A percentile compares a stretch with the other conserved stretches of the same genome.
Evolutionary conservation across 202 grass and related monocot species (phyloP).

Genomic region (Panicum virgatum): DNA sequence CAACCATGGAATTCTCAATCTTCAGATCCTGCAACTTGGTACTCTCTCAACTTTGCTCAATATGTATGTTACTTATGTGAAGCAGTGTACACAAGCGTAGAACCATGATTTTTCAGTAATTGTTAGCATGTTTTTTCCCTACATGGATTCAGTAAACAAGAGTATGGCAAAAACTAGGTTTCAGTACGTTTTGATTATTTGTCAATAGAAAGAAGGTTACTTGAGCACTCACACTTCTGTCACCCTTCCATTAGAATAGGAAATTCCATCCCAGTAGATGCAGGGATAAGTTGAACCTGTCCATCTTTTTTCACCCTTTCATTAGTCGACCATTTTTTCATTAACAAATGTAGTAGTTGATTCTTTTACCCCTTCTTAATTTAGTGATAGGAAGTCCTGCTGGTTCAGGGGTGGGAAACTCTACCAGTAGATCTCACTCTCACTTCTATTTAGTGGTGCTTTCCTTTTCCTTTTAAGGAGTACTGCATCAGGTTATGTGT

Average conservation of each 20-base stretch:
- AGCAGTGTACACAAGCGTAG: no score
- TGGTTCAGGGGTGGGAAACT: neutral
- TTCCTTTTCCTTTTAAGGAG: no score
- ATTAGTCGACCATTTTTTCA: slow-evolving; percentile 32
- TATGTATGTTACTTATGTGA: no score
- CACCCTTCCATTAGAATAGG: slow-evolving; percentile 62
- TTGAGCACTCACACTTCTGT: no score
- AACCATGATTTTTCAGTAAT: no score
- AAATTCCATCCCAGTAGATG: slow-evolving; percentile 79
- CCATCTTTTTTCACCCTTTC: slow-evolving; percentile 74
- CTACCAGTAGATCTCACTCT: neutral
- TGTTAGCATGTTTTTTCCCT: no score
- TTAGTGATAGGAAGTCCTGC: neutral
- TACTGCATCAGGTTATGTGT: no score
- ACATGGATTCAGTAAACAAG: no score
- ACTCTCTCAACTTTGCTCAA: no score
- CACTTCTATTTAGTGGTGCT: slow-evolving; percentile 2
- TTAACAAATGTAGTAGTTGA: neutral
- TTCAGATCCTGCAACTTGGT: no score
- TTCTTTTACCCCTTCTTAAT: neutral
- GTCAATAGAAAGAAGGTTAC: slow-evolving; percentile 10
- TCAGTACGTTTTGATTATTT: slow-evolving; percentile 17
- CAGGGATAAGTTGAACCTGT: slow-evolving; percentile 64
- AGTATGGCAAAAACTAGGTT: slow-evolving; percentile 33
- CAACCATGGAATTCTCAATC: no score